A percentile compares a stretch with the other conserved stretches of the same genome.
phyloP scores from a whole-genome alignment of 495 filamentous ascomycete species.

The Usnea hakonensis region DNA sequence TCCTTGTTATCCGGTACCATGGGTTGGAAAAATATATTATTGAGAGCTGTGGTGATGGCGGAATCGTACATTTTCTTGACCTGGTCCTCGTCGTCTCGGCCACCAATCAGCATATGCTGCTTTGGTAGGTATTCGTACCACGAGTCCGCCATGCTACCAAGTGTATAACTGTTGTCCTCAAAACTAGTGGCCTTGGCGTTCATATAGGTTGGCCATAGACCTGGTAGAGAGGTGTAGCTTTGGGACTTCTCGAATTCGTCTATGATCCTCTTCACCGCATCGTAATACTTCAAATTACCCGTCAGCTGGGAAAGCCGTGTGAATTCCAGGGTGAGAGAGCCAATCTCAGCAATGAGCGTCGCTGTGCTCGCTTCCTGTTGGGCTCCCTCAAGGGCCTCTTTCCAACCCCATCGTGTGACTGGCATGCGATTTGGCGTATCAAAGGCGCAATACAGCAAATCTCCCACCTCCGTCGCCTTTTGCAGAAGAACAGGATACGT shows the following conservation, averaged over 20 bases:
- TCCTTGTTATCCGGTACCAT: conserved; percentile 71
- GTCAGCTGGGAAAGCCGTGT: conserved; percentile 89
- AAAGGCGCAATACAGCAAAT: conserved; percentile 84
- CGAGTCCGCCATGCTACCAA: conserved; percentile 86
- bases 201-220: conserved; percentile 74
- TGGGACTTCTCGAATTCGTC: conserved; percentile 72
- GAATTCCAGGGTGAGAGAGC: conserved; percentile 84
- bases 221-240: conserved; percentile 57
- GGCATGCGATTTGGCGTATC: conserved; percentile 97
- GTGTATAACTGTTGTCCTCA: conserved; percentile 51
- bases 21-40: conserved; percentile 70
- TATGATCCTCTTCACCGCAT: conserved; percentile 84
- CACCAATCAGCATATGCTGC: conserved; percentile 66
- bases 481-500: conserved; percentile 60
- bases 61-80: conserved; percentile 74
- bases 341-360: conserved; percentile 70
- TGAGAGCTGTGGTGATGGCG: conserved; percentile 59
- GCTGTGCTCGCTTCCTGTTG: conserved; percentile 35
- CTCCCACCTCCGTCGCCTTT: conserved; percentile 80
- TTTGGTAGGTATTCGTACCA: conserved; percentile 98
- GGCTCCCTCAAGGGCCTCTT: conserved; percentile 27
- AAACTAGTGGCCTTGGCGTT: conserved; percentile 51
- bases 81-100: conserved; percentile 62
- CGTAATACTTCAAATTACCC: conserved; percentile 77
- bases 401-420: conserved; percentile 48